Conservation (phyloP, 257 asterid genomes). For the Schizonepeta tenuifolia region DNA sequence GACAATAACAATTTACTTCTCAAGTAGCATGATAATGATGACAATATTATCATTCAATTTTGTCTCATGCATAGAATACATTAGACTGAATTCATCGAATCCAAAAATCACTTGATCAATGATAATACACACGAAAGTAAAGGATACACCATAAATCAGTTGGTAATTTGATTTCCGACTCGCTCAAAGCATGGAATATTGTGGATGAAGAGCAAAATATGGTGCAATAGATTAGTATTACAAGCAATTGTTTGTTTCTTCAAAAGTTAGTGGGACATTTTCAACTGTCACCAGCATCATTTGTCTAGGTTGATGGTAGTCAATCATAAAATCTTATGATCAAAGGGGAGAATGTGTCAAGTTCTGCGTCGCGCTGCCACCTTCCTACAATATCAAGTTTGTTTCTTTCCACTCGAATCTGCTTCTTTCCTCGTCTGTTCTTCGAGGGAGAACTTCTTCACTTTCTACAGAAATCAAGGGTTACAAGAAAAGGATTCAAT, state of each 20-base stretch:
- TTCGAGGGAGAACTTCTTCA: constrained; percentile 60
- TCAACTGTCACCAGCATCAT: background rate
- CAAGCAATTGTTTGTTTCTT: constrained; percentile 4
- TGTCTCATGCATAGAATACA: background rate
- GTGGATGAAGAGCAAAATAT: background rate
- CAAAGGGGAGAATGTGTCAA: constrained; percentile 14
- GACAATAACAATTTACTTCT: no score
- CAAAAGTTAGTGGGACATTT: background rate
- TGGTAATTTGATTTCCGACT: background rate
- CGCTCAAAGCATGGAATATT: background rate
- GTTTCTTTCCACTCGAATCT: constrained; percentile 43
- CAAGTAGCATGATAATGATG: no score
- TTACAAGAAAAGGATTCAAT: constrained; percentile 1
- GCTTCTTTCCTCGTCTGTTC: constrained; percentile 37
- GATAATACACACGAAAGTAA: background rate
- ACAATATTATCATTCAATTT: background rate
- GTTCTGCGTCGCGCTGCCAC: background rate
- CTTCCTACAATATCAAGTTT: constrained; percentile 25
- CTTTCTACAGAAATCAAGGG: constrained; percentile 45
- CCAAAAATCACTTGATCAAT: background rate
- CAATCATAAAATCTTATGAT: background rate
- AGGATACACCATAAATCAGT: background rate
- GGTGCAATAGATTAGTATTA: background rate
- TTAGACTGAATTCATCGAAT: background rate
- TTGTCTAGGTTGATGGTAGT: background rate